Evolutionary conservation across 1,284 basidiomycete genomes (phyloP), one percentile per base, ranked within the genome.

Genomic region (Apiotrichum laibachii): DNA sequence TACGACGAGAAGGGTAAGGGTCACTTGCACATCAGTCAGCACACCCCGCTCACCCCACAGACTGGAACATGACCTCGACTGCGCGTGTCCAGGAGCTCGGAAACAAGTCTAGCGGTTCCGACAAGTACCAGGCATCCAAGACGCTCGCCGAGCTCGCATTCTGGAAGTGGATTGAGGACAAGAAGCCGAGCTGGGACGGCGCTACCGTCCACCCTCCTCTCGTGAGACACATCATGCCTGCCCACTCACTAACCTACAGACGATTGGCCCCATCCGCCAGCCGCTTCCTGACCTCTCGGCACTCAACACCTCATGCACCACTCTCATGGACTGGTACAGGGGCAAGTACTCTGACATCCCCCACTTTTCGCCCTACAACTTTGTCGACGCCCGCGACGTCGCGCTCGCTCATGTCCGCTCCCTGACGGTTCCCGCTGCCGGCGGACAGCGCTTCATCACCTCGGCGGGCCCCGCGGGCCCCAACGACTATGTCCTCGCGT

Each of bases 61-160:
- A 87, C 71, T 90, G 88, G 88, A 88, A 89, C 76, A 72, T 83
- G 10, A 74, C 79, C 37, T 80, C 82, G 5, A 72, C 83, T n/a
- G 71, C 26, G 26, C 26, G 26, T 31, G 26, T 31, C 26, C 3
- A 31, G 26, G 26, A 31, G 26, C 26, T 31, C 26, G 26, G 26
- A 3, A 31, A 31, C 26, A 31, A 31, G 26, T 31, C 26, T 3
- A 31, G 26, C 26, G 26, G 26, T 4, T 31, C 26, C 26, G 26
- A 31, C 26, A 31, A 31, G 26, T 31, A 31, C 26, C 26, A 31
- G 26, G 26, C 26, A 7, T 31, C 26, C 56, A 90, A 91, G 80
- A 84, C 83, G 6, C 77, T 90, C 2, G 88, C 88, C 1, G 89
- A 92, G 69, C 40, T 51, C 26, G 51, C 61, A 18, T 62, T 66